Evolutionary conservation across 306 rosid genomes (phyloP).

Genomic region (Cicer chorassanicum): DNA sequence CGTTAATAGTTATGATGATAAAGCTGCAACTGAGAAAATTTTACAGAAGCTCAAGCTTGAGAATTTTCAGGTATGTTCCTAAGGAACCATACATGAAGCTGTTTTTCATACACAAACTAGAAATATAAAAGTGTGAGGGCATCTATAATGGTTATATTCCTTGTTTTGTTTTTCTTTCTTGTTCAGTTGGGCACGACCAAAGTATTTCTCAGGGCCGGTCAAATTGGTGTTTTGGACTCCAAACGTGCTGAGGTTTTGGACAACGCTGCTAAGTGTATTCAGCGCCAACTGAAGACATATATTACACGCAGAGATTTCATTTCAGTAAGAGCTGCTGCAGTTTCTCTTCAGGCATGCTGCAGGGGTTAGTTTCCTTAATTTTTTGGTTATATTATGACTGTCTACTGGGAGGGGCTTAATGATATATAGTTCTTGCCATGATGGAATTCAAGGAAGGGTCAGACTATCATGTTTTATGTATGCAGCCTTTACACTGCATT

Average conservation of each 20-base stretch:
- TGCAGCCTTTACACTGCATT: slow-evolving; percentile 20
- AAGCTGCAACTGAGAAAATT: slow-evolving; percentile 67
- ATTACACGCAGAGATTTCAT: slow-evolving; percentile 72
- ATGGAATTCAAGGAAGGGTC: slow-evolving; percentile 7
- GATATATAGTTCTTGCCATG: not conserved
- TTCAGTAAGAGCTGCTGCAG: slow-evolving; percentile 61
- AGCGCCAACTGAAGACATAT: slow-evolving; percentile 68
- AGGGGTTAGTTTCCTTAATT: slow-evolving; percentile 63
- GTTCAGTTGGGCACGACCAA: slow-evolving; percentile 89
- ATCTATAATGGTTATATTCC: slow-evolving; percentile 33
- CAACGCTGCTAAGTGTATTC: slow-evolving; percentile 79
- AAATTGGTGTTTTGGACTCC: slow-evolving; percentile 90
- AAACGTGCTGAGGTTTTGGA: slow-evolving; percentile 88
- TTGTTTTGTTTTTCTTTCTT: slow-evolving; percentile 35
- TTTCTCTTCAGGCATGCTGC: slow-evolving; percentile 81
- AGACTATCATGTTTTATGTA: not conserved
- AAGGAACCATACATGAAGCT: slow-evolving; percentile 21
- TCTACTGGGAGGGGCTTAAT: slow-evolving; percentile 17
- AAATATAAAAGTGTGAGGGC: slow-evolving; percentile 3
- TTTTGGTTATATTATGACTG: slow-evolving; percentile 13
- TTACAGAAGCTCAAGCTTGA: slow-evolving; percentile 75
- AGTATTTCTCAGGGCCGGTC: slow-evolving; percentile 96
- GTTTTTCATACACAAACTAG: slow-evolving; percentile 35
- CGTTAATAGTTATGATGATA: slow-evolving; percentile 77
- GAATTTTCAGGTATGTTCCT: slow-evolving; percentile 79